phyloP scores from a whole-genome alignment of 1,139 yeast species.

The Yamadazyma spencermartinsiae region DNA sequence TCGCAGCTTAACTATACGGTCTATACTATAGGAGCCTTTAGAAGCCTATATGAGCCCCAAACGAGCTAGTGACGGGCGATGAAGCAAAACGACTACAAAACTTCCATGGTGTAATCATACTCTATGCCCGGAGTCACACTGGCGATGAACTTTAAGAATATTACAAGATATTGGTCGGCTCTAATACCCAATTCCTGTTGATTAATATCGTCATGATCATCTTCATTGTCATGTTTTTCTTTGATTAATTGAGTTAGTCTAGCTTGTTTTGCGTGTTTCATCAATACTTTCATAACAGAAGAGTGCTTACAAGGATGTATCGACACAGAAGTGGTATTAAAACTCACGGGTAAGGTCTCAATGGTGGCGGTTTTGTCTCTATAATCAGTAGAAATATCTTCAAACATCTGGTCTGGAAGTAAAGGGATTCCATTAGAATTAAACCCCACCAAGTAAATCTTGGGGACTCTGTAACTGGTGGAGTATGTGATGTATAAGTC shows the following conservation, averaged over 20 bases:
- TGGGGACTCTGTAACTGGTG: conserved; percentile 94
- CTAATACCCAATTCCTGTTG: conserved; percentile 54
- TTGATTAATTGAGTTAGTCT: conserved; percentile 13
- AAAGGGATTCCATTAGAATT: conserved; percentile 82
- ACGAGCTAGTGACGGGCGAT: too few species aligned
- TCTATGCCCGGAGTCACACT: conserved; percentile 98
- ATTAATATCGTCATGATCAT: conserved; percentile 25
- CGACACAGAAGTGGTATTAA: conserved; percentile 78
- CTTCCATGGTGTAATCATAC: conserved; percentile 96
- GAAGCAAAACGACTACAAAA: conserved; percentile 53
- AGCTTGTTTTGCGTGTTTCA: conserved; percentile 48
- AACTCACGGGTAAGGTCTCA: conserved; percentile 84
- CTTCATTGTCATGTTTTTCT: conserved; percentile 13
- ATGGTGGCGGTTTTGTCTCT: conserved; percentile 95
- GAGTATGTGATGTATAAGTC: conserved; percentile 90
- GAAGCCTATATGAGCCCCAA: too few species aligned
- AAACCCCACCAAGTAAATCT: conserved; percentile 88
- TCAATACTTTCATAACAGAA: conserved; percentile 84
- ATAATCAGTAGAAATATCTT: conserved; percentile 89
- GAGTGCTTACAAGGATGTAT: conserved; percentile 98
- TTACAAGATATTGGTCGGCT: conserved; percentile 86
- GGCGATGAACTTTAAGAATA: conserved; percentile 89
- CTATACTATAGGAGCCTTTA: too few species aligned
- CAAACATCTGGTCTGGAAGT: conserved; percentile 88
- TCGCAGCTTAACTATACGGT: too few species aligned